Evolutionary conservation across 495 filamentous ascomycete species (phyloP), one percentile per base, ranked within the genome.

Genomic region (Jackrogersella multiformis): DNA sequence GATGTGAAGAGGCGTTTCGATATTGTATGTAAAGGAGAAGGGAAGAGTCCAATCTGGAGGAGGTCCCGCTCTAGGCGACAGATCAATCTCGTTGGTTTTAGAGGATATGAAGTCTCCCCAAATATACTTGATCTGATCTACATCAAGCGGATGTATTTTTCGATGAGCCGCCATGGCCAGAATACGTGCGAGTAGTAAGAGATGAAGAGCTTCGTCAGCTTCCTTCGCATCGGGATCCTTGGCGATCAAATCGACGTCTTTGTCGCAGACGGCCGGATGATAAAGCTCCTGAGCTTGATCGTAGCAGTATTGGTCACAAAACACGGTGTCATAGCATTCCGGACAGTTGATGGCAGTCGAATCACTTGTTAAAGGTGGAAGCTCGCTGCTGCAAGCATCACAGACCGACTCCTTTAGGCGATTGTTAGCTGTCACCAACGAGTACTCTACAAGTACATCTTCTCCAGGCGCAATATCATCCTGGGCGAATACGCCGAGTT

Each of bases 401-500:
- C 94, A 97, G 48, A 91, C 83, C 21, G 87, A 84, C 51, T 93
- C 92, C 73, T 93, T 90, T 7, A 91, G 85, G 7, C 89, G 87
- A 71, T 90, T 93, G 64, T 90, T 94, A 35, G 92, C 92, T 4
- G 93, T 94, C 1, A 97, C 79, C 7, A 95, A 80, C 7, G 92
- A 92, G 41, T 86, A 88, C 73, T 97, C 94, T 20, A 83, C 80
- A 32, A 97, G 81, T 18, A 97, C 86, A n/a, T 84, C 81, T 76
- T 96, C 92, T 28, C 88, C 89, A 0, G 91, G 85, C 1, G 79
- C 75, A 46, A 97, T 92, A 68, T 95, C 89, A 60, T 91, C 82
- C 73, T 89, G 92, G 18, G 94, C 93, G 73, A 96, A 97, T 46
- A 97, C 82, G 23, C 94, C 94, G 0, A 97, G 86, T 77, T 97